These are phyloP conservation scores for Pilaira anomala DNA, from an alignment of 192 early-diverging fungal species.

Conservation along the genomic window DNA sequence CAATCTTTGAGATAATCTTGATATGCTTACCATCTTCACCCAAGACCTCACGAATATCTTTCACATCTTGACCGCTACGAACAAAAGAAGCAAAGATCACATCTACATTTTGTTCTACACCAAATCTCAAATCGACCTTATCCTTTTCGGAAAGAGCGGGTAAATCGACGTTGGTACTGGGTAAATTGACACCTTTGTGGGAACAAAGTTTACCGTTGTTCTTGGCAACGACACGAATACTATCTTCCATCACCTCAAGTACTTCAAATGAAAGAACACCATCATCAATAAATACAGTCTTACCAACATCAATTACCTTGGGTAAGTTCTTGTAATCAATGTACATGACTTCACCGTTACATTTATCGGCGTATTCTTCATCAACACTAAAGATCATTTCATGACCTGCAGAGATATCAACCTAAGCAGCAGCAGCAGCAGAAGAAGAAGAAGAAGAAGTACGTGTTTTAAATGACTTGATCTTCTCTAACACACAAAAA, in stretches of 20 bases:
- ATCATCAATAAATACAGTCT: constrained; percentile 89
- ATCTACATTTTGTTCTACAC: constrained; percentile 91
- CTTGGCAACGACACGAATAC: constrained; percentile 67
- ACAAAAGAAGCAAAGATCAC: constrained; percentile 97
- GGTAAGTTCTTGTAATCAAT: constrained; percentile 79
- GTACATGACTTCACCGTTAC: constrained; percentile 68
- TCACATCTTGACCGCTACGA: constrained; percentile 87
- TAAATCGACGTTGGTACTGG: constrained; percentile 84
- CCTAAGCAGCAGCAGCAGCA: no score
- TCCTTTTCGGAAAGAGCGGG: constrained; percentile 97
- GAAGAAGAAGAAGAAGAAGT: not conserved
- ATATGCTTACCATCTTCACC: constrained; percentile 79
- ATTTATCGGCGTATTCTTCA: constrained; percentile 54
- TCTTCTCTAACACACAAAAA: not conserved
- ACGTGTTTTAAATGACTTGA: not conserved
- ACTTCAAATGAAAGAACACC: constrained; percentile 95
- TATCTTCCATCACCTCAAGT: constrained; percentile 56
- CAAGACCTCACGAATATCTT: constrained; percentile 82
- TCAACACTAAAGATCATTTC: constrained; percentile 76
- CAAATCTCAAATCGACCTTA: constrained; percentile 85
- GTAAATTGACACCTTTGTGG: constrained; percentile 96
- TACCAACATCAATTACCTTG: constrained; percentile 70
- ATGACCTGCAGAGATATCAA: constrained; percentile 70
- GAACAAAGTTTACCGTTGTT: constrained; percentile 88
- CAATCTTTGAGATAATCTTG: constrained; percentile 97